These are phyloP conservation scores for Chaetomium sp. DNA, from an alignment of 2,329 filamentous ascomycete species.

Conservation along the genomic window DNA sequence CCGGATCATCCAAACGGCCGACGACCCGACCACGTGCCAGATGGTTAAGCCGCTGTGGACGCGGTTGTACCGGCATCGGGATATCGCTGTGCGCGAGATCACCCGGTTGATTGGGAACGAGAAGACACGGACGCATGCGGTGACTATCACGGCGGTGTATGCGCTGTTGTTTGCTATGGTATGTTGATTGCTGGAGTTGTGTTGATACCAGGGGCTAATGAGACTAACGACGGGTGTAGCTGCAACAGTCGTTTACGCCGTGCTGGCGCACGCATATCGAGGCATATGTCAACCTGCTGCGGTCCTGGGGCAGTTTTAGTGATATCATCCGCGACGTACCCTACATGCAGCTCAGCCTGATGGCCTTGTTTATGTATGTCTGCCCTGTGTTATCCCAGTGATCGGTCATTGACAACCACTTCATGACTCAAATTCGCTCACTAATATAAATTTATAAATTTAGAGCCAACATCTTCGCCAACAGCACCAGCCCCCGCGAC, in stretches of 20 bases:
- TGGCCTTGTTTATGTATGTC: conserved; percentile 14
- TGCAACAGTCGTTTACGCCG: conserved; percentile 14
- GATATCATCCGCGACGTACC: conserved; percentile 14
- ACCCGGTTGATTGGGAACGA: conserved; percentile 10
- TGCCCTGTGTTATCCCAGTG: background rate
- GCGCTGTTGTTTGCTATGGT: conserved; percentile 15
- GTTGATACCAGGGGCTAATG: background rate
- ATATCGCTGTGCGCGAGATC: conserved; percentile 13
- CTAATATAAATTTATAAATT: background rate
- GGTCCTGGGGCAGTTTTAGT: conserved; percentile 17
- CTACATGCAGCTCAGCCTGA: conserved; percentile 7
- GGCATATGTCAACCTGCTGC: conserved; percentile 19
- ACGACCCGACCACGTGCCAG: background rate
- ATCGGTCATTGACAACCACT: background rate
- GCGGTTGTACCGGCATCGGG: conserved; percentile 19
- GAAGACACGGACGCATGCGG: background rate
- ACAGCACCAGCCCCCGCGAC: conserved; percentile 16
- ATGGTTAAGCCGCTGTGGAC: conserved; percentile 8
- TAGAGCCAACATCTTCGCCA: conserved; percentile 13
- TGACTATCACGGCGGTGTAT: conserved; percentile 11
- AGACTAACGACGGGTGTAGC: background rate
- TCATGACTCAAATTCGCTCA: background rate
- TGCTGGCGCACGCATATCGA: conserved; percentile 18
- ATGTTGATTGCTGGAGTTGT: background rate
- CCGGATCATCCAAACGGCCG: conserved; percentile 11